Evolutionary conservation across 805 yeast genomes (phyloP).

Genomic region (Candida golubevii): DNA sequence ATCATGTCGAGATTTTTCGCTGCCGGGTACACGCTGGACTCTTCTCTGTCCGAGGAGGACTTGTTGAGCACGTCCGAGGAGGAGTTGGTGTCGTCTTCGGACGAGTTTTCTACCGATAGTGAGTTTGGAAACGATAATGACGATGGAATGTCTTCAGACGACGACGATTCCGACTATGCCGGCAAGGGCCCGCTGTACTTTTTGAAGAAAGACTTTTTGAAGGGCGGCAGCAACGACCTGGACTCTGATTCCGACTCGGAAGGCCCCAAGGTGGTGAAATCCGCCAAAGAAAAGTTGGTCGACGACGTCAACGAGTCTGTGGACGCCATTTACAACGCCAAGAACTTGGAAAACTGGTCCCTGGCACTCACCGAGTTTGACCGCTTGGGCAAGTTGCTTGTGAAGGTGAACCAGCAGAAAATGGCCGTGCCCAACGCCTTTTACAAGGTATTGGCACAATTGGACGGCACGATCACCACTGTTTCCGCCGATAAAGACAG

Average conservation of each 20-base stretch:
- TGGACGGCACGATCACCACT: conserved; percentile 64
- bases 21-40: conserved; percentile 54
- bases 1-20: conserved; percentile 90
- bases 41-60: conserved; percentile 50
- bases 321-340: conserved; percentile 64
- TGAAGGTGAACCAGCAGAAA: conserved; percentile 74
- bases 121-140: conserved; percentile 45
- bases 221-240: conserved; percentile 32
- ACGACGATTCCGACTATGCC: conserved; percentile 34
- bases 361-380: conserved; percentile 74
- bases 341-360: conserved; percentile 75
- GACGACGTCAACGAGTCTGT: conserved; percentile 76
- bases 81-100: conserved; percentile 50
- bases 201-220: conserved; percentile 46
- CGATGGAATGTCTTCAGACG: conserved; percentile 19
- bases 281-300: conserved; percentile 86
- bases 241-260: conserved; percentile 57
- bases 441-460: conserved; percentile 61
- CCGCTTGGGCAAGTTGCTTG: conserved; percentile 59
- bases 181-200: conserved; percentile 51
- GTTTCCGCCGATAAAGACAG: conserved; percentile 46
- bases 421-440: conserved; percentile 66
- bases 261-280: conserved; percentile 80
- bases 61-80: conserved; percentile 54
- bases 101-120: conserved; percentile 41